Evolutionary conservation across 2,329 filamentous ascomycete species (phyloP).

Genomic region (Alternaria arborescens): DNA sequence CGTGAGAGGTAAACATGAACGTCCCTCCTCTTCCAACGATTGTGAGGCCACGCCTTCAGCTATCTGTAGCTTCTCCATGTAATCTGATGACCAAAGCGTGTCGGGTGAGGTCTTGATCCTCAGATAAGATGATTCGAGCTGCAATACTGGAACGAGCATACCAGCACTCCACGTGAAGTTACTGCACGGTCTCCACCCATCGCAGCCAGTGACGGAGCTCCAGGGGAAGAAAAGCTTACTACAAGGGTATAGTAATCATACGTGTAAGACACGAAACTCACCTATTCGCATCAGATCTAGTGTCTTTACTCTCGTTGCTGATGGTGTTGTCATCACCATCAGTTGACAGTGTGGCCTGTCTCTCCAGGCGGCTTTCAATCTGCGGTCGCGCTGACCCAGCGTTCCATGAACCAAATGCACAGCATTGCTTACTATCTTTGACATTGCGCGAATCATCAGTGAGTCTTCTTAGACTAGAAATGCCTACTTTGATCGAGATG

Average conservation of each 20-base stretch:
- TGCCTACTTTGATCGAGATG: background rate
- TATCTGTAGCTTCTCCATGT: background rate
- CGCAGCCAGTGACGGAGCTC: background rate
- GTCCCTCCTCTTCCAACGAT: background rate
- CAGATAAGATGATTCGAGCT: background rate
- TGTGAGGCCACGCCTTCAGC: background rate
- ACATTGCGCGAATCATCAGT: background rate
- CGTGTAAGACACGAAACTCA: background rate
- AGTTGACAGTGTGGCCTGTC: background rate
- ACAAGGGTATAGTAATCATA: background rate
- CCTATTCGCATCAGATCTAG: background rate
- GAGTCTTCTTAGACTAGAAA: background rate
- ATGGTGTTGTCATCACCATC: background rate
- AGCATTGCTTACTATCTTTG: background rate
- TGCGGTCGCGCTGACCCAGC: background rate
- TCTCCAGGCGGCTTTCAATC: background rate
- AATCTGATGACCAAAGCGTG: background rate
- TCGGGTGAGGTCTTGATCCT: background rate
- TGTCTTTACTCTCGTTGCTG: background rate
- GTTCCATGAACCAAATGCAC: background rate
- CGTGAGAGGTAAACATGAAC: background rate
- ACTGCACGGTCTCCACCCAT: background rate
- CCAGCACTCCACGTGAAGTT: background rate
- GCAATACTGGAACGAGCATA: background rate
- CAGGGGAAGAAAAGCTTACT: background rate